phyloP scores from a whole-genome alignment of 305 asterid genomes.

The Stenogyne calaminthoides region DNA sequence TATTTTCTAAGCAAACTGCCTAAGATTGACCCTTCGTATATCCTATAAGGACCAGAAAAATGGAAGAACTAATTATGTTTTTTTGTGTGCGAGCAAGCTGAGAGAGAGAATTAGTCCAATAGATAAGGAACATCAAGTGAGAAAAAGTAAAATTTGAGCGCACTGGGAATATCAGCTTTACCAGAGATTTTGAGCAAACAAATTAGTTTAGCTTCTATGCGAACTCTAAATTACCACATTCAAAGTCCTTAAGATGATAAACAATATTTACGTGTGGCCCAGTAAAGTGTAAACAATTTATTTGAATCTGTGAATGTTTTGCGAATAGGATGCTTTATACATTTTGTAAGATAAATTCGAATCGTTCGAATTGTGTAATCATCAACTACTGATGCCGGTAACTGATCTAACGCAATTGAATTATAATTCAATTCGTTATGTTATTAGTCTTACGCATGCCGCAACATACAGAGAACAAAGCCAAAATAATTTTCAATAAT shows the following conservation, averaged over 20 bases:
- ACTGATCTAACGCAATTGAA: background rate
- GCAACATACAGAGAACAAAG: background rate
- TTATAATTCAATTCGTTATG: background rate
- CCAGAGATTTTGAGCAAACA: slow-evolving; percentile 4
- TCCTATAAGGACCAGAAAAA: background rate
- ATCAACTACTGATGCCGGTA: background rate
- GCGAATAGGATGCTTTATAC: background rate
- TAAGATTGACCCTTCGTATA: slow-evolving; percentile 12
- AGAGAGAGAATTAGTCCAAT: slow-evolving; percentile 9
- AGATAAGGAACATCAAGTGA: background rate
- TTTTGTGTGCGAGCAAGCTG: background rate
- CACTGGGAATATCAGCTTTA: background rate
- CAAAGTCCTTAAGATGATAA: slow-evolving; percentile 2
- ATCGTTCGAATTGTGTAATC: background rate
- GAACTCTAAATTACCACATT: background rate
- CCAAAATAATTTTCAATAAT: background rate
- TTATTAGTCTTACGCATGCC: background rate
- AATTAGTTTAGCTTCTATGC: slow-evolving; percentile 12
- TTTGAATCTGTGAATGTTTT: background rate
- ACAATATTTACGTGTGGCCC: background rate
- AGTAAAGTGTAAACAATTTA: background rate
- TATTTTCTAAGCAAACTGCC: slow-evolving; percentile 1
- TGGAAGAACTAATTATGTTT: background rate
- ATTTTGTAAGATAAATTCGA: background rate
- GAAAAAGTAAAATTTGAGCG: background rate